Evolutionary conservation across 495 filamentous ascomycete species (phyloP).

Genomic region (Aspergillus steynii): DNA sequence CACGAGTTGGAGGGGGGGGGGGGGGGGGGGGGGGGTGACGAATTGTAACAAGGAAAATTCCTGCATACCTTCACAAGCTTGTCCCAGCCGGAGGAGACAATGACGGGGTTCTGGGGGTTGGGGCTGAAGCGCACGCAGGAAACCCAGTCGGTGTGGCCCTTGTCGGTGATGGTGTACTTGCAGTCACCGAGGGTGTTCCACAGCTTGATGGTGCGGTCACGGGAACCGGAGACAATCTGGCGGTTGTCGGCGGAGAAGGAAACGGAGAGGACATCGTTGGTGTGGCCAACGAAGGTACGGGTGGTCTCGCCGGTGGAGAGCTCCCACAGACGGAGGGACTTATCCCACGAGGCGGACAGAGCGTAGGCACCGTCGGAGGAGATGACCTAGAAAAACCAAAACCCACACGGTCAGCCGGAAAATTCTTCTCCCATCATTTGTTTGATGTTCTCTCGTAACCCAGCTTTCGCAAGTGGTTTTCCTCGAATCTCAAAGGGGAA

Average conservation of each 20-base stretch:
- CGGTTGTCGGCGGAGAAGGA: constrained; percentile 99
- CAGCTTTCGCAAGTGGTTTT: constrained; percentile 1
- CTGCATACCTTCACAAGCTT: constrained; percentile 97
- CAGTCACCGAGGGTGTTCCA: constrained; percentile 99
- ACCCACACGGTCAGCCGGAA: constrained; percentile 37
- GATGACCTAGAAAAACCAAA: constrained; percentile 73
- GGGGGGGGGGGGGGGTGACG: too few relatives aligned
- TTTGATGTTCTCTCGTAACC: not conserved
- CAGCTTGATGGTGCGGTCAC: constrained; percentile 98
- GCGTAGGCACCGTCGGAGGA: constrained; percentile 99
- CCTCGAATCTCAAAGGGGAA: constrained; percentile 13
- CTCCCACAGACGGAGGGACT: constrained; percentile 99
- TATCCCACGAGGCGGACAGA: constrained; percentile 98
- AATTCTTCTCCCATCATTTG: constrained; percentile 16
- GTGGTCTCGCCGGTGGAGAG: constrained; percentile 94
- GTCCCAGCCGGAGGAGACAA: constrained; percentile 98
- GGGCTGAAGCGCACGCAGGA: constrained; percentile 99
- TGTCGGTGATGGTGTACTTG: constrained; percentile 99
- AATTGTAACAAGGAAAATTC: not conserved
- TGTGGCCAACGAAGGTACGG: constrained; percentile 97
- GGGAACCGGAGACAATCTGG: constrained; percentile 98
- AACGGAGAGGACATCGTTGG: constrained; percentile 98
- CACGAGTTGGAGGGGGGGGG: not conserved
- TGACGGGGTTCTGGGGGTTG: constrained; percentile 99
- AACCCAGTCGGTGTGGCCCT: constrained; percentile 99